Conservation (phyloP, 768 basidiomycete genomes). For the Tulasnella sp. region DNA sequence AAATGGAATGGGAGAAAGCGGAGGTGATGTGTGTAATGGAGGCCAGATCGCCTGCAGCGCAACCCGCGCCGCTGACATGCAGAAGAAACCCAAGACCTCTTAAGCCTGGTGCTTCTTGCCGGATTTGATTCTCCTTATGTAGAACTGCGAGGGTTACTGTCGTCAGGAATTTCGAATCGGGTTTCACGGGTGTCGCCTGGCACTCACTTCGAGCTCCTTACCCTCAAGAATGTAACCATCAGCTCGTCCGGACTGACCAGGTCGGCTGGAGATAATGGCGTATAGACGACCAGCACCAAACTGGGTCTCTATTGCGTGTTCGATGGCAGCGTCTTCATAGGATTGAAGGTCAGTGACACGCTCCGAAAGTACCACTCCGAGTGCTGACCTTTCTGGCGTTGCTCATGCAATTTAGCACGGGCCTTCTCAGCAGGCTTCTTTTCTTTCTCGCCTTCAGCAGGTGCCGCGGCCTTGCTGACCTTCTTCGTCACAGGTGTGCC, state of each 20-base stretch:
- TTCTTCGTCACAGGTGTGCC: slow-evolving; percentile 92
- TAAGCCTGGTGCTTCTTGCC: slow-evolving; percentile 84
- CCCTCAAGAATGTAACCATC: slow-evolving; percentile 99
- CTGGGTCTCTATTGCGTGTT: slow-evolving; percentile 81
- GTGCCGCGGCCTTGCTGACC: slow-evolving; percentile 57
- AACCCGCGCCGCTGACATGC: neutral
- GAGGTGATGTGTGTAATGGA: neutral
- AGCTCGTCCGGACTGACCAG: slow-evolving; percentile 92
- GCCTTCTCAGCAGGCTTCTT: slow-evolving; percentile 83
- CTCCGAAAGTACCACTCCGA: neutral
- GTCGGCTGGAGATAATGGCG: slow-evolving; percentile 88
- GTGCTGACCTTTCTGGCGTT: slow-evolving; percentile 79
- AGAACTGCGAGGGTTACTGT: slow-evolving; percentile 58
- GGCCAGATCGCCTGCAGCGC: neutral
- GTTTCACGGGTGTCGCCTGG: neutral
- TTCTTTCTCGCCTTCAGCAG: slow-evolving; percentile 49
- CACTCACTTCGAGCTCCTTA: slow-evolving; percentile 86
- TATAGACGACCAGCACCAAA: slow-evolving; percentile 95
- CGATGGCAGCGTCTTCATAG: slow-evolving; percentile 77
- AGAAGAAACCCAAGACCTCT: neutral
- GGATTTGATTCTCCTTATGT: slow-evolving; percentile 86
- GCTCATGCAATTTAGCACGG: slow-evolving; percentile 77
- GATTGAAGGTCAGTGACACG: neutral
- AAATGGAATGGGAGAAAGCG: slow-evolving; percentile 7
- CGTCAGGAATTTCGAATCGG: neutral